Base-by-base conservation (phyloP, 139 green algal species). In the Yamagishiella unicocca region DNA sequence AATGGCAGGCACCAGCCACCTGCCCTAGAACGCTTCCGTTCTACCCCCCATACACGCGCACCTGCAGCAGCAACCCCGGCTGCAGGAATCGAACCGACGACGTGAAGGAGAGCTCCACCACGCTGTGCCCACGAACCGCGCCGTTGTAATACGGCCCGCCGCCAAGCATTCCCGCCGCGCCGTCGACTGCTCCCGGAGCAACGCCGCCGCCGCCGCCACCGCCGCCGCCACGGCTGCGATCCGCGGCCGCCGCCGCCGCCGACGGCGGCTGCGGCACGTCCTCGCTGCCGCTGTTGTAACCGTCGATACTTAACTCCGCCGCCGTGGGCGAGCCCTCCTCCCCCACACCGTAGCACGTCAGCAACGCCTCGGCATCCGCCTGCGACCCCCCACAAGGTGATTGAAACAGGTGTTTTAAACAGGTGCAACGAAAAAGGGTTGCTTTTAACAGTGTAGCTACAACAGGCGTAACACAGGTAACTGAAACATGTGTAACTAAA, bases 81-180 rank as follows among this genome's bases (percentile, higher is more conserved):
- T 98, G 95, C 67, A 98, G 91, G 86, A 97, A 98, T 19, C 92
- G 89, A 14, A 96, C 89, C 24, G 88, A 93, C 9, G 87, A 94
- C 2, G 96, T 98, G 89, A 96, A 97, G 5, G 92, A 92, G 35
- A 98, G 94, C 91, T 98, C 96, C 71, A 97, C 93, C 10, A 98
- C 93, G 2, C 91, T 87, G 40, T 97, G 93, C 17, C 89, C 90
- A 43, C 93, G 89, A 35, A 89, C 79, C 9, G 72, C 43, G 42
- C 43, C 43, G 25, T 40, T 61, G 40, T 33, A n/a, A 42, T 4
- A 19, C 0, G 25, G 31, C 9, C 24, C 38, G 33, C 55, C 55
- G 33, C 55, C 40, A 4, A 24, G 3, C 1, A 24, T 24, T 19
- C 9, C 70, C 42, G 53, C 29, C 42, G n/a, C n/a, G n/a, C n/a